Evolutionary conservation across 495 filamentous ascomycete genomes (phyloP).

Genomic region (Delitschia confertaspora): DNA sequence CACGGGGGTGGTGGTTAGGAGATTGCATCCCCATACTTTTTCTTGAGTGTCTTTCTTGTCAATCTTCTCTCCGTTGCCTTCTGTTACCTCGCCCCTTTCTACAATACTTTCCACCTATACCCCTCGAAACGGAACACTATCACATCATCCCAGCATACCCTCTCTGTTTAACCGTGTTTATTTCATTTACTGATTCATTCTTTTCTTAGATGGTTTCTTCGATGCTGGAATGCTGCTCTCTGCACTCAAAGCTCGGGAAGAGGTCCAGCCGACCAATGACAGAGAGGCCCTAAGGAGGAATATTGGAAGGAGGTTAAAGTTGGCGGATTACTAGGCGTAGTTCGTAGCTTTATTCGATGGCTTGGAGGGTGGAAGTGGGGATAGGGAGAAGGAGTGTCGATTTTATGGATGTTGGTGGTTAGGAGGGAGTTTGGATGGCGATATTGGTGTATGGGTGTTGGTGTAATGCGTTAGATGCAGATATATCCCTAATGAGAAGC

Average conservation of each 20-base stretch:
- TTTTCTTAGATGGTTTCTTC: constrained; percentile 76
- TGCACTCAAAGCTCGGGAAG: constrained; percentile 57
- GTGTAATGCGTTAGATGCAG: too few species aligned
- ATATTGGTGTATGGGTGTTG: too few species aligned
- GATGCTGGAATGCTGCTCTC: constrained; percentile 89
- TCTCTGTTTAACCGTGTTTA: background rate
- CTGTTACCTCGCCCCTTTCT: constrained; percentile 18
- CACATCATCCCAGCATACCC: constrained; percentile 6
- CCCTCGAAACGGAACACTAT: too few species aligned
- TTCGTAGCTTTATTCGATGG: too few species aligned
- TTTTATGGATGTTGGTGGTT: too few species aligned
- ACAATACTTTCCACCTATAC: constrained; percentile 25
- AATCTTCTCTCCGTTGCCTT: constrained; percentile 8
- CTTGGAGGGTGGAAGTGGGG: too few species aligned
- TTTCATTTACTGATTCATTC: constrained; percentile 28
- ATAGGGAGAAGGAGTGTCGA: too few species aligned
- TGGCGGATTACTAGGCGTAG: constrained; percentile 35
- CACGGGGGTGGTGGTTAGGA: constrained; percentile 17
- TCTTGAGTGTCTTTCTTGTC: constrained; percentile 9
- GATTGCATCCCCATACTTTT: constrained; percentile 20
- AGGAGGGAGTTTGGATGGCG: too few species aligned
- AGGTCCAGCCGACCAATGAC: constrained; percentile 39
- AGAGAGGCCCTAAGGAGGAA: constrained; percentile 40
- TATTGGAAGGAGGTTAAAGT: constrained; percentile 36
- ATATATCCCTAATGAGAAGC: too few species aligned